These are phyloP conservation scores for Saxophila tyrrhenica DNA, from an alignment of 495 filamentous ascomycete genomes.

Conservation along the genomic window DNA sequence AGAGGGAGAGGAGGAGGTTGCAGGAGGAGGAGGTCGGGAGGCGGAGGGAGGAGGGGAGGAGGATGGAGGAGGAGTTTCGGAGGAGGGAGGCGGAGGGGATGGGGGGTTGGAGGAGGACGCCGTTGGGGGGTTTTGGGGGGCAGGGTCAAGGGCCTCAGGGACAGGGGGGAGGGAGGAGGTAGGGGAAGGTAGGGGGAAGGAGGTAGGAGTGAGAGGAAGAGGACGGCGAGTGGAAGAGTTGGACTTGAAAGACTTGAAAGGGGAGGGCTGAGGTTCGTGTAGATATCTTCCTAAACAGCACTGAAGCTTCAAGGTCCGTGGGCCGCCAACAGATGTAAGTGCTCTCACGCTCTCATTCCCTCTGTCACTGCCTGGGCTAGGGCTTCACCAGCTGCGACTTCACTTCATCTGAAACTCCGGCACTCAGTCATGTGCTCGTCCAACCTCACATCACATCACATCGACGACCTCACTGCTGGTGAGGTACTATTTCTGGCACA, in stretches of 20 bases:
- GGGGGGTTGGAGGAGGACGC: constrained; percentile 1
- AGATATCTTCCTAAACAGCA: background rate
- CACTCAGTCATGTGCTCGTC: too few species aligned
- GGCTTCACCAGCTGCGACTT: too few species aligned
- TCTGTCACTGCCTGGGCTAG: too few species aligned
- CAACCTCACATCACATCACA: background rate
- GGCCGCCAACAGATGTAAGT: too few species aligned
- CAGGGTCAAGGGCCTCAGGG: too few species aligned
- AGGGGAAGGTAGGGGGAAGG: too few species aligned
- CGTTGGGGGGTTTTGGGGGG: constrained; percentile 9
- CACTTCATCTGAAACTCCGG: too few species aligned
- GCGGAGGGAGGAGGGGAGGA: background rate
- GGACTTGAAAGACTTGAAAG: too few species aligned
- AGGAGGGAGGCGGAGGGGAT: background rate
- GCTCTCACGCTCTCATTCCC: too few species aligned
- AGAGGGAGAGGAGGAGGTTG: background rate
- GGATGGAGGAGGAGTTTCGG: background rate
- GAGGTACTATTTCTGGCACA: background rate
- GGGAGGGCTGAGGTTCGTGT: background rate
- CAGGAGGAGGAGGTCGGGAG: background rate
- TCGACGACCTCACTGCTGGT: background rate
- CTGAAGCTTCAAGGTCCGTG: background rate
- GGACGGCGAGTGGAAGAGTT: too few species aligned
- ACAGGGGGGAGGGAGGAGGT: background rate
- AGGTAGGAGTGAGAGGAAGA: too few species aligned